Evolutionary conservation across 352 stramenopile species (phyloP).

Genomic region (Albugo laibachii): DNA sequence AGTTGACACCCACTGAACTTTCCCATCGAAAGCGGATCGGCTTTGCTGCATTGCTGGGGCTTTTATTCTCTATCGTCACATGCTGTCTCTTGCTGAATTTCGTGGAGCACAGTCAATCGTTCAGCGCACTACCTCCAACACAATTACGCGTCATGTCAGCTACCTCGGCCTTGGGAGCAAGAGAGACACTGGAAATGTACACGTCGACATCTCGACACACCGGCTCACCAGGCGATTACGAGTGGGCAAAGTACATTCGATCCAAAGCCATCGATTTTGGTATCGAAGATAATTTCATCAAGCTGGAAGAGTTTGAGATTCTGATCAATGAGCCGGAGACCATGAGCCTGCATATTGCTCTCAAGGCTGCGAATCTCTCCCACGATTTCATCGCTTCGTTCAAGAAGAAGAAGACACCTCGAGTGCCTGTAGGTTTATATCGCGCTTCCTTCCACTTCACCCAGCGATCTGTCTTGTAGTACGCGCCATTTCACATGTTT

Average conservation of each 20-base stretch:
- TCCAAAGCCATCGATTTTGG: conserved; percentile 49
- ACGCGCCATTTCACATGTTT: conserved; percentile 64
- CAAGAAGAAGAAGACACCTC: conserved; percentile 17
- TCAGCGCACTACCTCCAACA: conserved; percentile 44
- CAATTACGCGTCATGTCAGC: conserved; percentile 62
- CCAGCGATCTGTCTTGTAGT: conserved; percentile 12
- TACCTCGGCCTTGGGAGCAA: conserved; percentile 34
- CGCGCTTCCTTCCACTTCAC: conserved; percentile 7
- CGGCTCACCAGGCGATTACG: conserved; percentile 30
- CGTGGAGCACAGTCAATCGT: conserved; percentile 44
- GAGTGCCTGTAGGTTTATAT: conserved; percentile 11
- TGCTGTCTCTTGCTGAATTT: conserved; percentile 43
- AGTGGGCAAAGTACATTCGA: conserved; percentile 64
- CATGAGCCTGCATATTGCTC: conserved; percentile 12
- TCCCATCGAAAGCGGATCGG: conserved; percentile 29
- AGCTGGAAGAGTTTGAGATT: conserved; percentile 70
- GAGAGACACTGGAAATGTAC: conserved; percentile 57
- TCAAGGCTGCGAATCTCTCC: background rate
- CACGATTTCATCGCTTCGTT: conserved; percentile 1
- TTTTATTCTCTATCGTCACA: conserved; percentile 36
- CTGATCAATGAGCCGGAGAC: conserved; percentile 47
- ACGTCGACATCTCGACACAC: conserved; percentile 34
- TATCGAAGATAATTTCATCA: conserved; percentile 50
- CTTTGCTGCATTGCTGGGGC: conserved; percentile 24
- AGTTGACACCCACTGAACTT: conserved; percentile 30